Conservation (phyloP, 192 early-diverging fungal genomes). For the Coemansia sp. region DNA sequence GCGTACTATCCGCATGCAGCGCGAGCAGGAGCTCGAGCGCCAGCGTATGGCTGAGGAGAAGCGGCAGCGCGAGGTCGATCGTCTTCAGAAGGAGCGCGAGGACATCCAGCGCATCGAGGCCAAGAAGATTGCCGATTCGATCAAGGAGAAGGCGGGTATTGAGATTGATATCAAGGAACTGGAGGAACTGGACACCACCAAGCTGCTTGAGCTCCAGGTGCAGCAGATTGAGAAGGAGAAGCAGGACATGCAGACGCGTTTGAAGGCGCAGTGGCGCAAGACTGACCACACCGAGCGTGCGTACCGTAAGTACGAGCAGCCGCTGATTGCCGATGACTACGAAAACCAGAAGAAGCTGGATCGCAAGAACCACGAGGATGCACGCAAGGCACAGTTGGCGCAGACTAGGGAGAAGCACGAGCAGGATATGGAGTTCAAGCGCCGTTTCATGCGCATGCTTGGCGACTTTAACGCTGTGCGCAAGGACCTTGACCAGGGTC, state of each 20-base stretch:
- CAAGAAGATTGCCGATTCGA: slow-evolving; percentile 77
- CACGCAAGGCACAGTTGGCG: slow-evolving; percentile 68
- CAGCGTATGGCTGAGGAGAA: slow-evolving; percentile 82
- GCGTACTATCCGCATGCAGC: slow-evolving; percentile 66
- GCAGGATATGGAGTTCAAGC: slow-evolving; percentile 75
- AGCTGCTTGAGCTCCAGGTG: slow-evolving; percentile 81
- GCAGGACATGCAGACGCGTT: slow-evolving; percentile 74
- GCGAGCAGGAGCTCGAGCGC: slow-evolving; percentile 83
- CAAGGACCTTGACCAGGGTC: slow-evolving; percentile 56
- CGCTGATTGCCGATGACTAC: slow-evolving; percentile 88
- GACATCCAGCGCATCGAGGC: slow-evolving; percentile 84
- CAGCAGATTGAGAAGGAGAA: slow-evolving; percentile 91
- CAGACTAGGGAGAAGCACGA: slow-evolving; percentile 66
- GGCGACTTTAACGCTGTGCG: slow-evolving; percentile 73
- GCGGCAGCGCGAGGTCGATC: slow-evolving; percentile 80
- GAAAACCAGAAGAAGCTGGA: slow-evolving; percentile 87
- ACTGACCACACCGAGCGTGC: slow-evolving; percentile 94
- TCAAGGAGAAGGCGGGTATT: slow-evolving; percentile 67
- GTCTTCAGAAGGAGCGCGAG: slow-evolving; percentile 70
- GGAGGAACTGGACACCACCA: slow-evolving; percentile 77
- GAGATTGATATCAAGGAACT: slow-evolving; percentile 70
- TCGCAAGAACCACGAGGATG: slow-evolving; percentile 73
- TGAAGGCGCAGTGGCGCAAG: slow-evolving; percentile 73
- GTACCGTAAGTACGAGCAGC: slow-evolving; percentile 86
- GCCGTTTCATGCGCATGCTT: slow-evolving; percentile 77